Evolutionary conservation across 2,329 filamentous ascomycete species (phyloP), one percentile per base, ranked within the genome.

Genomic region (Neopestalotiopsis sp.): DNA sequence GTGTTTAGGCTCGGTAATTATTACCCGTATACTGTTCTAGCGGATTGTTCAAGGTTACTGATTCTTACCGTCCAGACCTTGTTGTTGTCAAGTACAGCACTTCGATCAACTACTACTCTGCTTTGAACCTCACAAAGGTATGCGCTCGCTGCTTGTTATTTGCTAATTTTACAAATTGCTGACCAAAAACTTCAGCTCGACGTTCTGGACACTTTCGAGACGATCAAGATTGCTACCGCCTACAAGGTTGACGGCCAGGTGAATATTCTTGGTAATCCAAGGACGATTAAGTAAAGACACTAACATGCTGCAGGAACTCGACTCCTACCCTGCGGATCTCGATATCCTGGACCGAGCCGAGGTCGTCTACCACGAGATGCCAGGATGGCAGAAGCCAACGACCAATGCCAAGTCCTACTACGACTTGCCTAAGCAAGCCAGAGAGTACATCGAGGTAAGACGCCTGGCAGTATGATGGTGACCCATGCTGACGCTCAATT

Each of bases 171-270:
- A n/a, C 13, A 20, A 61, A 28, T 13, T 38, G 56, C 53, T 53
- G 66, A 17, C 78, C 85, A 76, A 85, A 85, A 77, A 80, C 67
- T 85, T 17, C 70, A 89, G 80, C 86, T 93, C 28, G 91, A 93
- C 74, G 86, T 94, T 49, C 85, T 94, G 17, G 92, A 94, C 77
- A 88, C 88, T 40, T 94, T 97, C 78, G 85, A 88, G 10, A 90
- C 89, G 75, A 87, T 97, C 81, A 92, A 94, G 68, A 85, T 93
- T 65, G 92, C 92, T 20, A 88, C 92, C 14, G 90, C 88, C 2
- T 97, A 97, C 82, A 86, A 85, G 74, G 78, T 84, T 66, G 38
- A 82, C 81, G 0, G 81, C 30, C 17, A 66, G 45, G 64, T 57
- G 1, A 57, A 28, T 34, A n/a, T 56, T 1, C 56, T 24, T 17